Evolutionary conservation across 306 rosid species (phyloP).

Genomic region (Parietaria judaica): DNA sequence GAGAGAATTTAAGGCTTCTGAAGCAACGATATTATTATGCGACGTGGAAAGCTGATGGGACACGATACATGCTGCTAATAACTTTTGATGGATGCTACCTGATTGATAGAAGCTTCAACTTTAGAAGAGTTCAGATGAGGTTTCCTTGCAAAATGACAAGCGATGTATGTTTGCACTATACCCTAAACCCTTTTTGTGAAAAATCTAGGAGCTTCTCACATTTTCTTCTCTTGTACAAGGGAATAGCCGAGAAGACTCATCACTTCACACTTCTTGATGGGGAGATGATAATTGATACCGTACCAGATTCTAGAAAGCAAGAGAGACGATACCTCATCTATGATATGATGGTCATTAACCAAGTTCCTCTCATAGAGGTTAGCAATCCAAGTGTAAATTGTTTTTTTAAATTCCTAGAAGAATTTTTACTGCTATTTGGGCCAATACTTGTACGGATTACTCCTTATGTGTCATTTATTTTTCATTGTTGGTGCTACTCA

Average conservation of each 20-base stretch:
- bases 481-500: too few species aligned
- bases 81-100: slow-evolving; percentile 89
- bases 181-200: neutral
- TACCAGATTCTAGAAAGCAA: slow-evolving; percentile 79
- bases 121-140: slow-evolving; percentile 95
- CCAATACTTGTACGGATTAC: too few species aligned
- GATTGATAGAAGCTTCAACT: slow-evolving; percentile 76
- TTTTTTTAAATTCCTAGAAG: too few species aligned
- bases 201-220: slow-evolving; percentile 14
- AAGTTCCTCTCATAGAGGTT: slow-evolving; percentile 67
- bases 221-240: slow-evolving; percentile 37
- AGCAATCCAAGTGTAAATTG: neutral
- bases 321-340: slow-evolving; percentile 95
- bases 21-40: slow-evolving; percentile 95
- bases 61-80: slow-evolving; percentile 93
- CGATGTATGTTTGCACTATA: slow-evolving; percentile 45
- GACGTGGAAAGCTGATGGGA: slow-evolving; percentile 99
- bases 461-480: too few species aligned
- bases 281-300: slow-evolving; percentile 86
- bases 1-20: slow-evolving; percentile 82
- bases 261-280: slow-evolving; percentile 89
- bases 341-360: slow-evolving; percentile 78
- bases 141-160: slow-evolving; percentile 71
- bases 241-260: slow-evolving; percentile 58
- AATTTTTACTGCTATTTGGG: too few species aligned